phyloP scores from a whole-genome alignment of 345 rosid genomes.

The Punica granatum region DNA sequence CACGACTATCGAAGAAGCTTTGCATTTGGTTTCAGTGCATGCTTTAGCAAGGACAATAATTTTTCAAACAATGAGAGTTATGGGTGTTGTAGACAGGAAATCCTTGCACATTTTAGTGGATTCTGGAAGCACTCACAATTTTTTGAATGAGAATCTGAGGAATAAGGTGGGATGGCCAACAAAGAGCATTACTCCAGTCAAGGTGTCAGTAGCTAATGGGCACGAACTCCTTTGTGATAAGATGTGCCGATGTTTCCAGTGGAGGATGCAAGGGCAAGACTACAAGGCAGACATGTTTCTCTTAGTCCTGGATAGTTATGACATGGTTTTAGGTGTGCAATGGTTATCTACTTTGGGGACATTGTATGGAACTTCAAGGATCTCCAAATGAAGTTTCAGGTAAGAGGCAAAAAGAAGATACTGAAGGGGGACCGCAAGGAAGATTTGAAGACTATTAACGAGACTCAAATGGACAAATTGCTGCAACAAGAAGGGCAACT shows the following conservation, averaged over 20 bases:
- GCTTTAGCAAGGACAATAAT: background rate
- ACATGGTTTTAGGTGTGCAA: slow-evolving; percentile 2
- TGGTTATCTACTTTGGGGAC: background rate
- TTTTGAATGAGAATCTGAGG: background rate
- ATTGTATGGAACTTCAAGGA: background rate
- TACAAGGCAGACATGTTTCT: background rate
- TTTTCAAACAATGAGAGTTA: background rate
- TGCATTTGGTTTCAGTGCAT: background rate
- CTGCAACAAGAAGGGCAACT: too few relatives aligned
- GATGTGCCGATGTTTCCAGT: background rate
- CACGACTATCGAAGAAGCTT: too few relatives aligned
- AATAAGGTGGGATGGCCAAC: background rate
- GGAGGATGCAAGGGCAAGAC: background rate
- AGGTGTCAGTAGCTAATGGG: background rate
- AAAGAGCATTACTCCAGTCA: too few relatives aligned
- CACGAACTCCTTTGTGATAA: background rate
- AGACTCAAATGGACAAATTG: too few relatives aligned
- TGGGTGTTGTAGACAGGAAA: background rate
- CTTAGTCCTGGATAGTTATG: background rate
- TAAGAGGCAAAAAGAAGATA: too few relatives aligned
- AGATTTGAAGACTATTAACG: too few relatives aligned
- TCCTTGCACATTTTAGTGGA: background rate
- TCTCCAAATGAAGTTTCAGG: background rate
- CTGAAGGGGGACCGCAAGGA: background rate
- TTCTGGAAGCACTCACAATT: slow-evolving; percentile 6